Percentiles rank a stretch among this genome's conserved stretches.
Conservation (phyloP, 78 protist genomes). For the Diacronema lutheri region DNA sequence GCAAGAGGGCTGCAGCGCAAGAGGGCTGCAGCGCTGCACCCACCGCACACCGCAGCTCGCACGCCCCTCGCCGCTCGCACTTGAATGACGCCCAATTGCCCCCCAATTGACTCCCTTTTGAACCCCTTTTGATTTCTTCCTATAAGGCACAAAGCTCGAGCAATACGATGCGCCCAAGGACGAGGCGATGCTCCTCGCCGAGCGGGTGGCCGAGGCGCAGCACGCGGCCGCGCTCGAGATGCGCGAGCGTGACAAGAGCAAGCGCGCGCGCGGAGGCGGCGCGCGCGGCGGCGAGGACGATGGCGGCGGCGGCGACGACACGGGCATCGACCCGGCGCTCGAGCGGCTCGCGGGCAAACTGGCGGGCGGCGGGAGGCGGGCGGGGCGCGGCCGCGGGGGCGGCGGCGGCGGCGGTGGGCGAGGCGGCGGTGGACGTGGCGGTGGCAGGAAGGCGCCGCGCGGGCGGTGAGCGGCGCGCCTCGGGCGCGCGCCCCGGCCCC, state of each 20-base stretch:
- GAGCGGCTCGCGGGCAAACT: background rate
- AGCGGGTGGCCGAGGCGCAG: slow-evolving; percentile 44
- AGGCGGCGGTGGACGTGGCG: too few relatives aligned
- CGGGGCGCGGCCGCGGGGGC: too few relatives aligned
- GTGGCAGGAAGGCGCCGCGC: too few relatives aligned
- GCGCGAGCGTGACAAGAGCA: background rate
- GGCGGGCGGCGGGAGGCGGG: too few relatives aligned
- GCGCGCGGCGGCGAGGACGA: background rate
- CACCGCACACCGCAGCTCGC: too few relatives aligned
- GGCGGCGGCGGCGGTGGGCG: too few relatives aligned
- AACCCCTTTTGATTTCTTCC: background rate
- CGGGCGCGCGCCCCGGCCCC: too few relatives aligned
- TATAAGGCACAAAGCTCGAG: slow-evolving; percentile 16
- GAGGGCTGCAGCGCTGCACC: too few relatives aligned
- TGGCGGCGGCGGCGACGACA: background rate
- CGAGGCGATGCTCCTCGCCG: slow-evolving; percentile 19
- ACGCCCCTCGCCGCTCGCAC: too few relatives aligned
- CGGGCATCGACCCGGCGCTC: background rate
- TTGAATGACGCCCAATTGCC: too few relatives aligned
- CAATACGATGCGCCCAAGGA: slow-evolving; percentile 4
- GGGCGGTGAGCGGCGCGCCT: too few relatives aligned
- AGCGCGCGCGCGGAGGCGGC: background rate
- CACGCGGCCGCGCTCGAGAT: slow-evolving; percentile 31
- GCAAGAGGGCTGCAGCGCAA: too few relatives aligned
- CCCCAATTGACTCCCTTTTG: background rate